These are phyloP conservation scores for Phalaenopsis aphrodite DNA, from an alignment of 106 monocot genomes.

Conservation along the genomic window DNA sequence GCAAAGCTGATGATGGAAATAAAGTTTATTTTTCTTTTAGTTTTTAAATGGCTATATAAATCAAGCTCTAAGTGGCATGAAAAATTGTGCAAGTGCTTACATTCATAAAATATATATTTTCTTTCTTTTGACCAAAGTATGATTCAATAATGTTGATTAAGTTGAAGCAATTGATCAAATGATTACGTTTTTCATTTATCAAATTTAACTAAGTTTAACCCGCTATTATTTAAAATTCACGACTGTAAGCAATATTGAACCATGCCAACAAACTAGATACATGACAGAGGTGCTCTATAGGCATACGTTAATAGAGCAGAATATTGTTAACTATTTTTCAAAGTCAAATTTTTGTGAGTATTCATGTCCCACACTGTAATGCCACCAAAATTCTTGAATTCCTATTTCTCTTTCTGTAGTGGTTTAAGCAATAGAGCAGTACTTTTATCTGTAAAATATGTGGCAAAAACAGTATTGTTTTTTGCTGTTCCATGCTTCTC, in stretches of 20 bases:
- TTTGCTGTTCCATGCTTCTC: not conserved
- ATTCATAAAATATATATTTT: not conserved
- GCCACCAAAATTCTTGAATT: not conserved
- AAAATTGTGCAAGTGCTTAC: not conserved
- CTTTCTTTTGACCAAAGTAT: not conserved
- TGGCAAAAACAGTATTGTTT: not conserved
- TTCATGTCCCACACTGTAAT: not conserved
- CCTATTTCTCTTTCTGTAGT: not conserved
- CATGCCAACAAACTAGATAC: not conserved
- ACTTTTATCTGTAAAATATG: not conserved
- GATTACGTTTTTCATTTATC: not conserved
- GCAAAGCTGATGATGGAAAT: not conserved
- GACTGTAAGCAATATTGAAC: not conserved
- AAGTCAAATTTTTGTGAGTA: not conserved
- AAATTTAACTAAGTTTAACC: not conserved
- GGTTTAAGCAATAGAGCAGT: not conserved
- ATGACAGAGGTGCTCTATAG: not conserved
- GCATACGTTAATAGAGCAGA: not conserved
- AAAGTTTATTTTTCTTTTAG: not conserved
- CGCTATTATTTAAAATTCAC: not conserved
- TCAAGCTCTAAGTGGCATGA: not conserved
- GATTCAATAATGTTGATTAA: not conserved
- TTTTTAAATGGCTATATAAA: not conserved
- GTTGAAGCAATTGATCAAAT: not conserved
- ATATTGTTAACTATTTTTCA: not conserved